Conservation (phyloP, 2,329 filamentous ascomycete genomes). For the Ophiostoma ips region DNA sequence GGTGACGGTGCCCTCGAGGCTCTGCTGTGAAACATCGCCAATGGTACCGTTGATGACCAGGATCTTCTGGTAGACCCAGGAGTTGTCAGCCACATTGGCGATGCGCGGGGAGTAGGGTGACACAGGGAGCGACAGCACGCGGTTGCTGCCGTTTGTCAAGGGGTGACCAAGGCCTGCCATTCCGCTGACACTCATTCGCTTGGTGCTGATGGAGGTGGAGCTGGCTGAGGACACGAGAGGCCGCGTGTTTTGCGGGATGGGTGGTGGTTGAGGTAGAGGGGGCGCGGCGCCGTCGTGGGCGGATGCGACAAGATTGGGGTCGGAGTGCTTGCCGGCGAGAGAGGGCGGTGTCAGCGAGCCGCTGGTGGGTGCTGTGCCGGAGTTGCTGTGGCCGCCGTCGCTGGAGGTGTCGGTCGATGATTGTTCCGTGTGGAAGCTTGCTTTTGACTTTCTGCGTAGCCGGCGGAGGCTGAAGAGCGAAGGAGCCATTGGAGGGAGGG, state of each 20-base stretch:
- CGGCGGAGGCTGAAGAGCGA: constrained; percentile 57
- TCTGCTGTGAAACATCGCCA: constrained; percentile 53
- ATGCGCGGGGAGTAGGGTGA: constrained; percentile 74
- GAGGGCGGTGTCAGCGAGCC: constrained; percentile 65
- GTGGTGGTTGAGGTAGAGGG: constrained; percentile 20
- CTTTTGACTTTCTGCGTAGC: constrained; percentile 61
- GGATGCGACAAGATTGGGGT: constrained; percentile 44
- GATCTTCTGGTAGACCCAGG: constrained; percentile 88
- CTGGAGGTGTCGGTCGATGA: constrained; percentile 48
- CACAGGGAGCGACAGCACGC: constrained; percentile 39
- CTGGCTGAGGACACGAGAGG: constrained; percentile 19
- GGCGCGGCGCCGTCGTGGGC: constrained; percentile 26
- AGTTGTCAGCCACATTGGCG: constrained; percentile 63
- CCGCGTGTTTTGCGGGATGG: constrained; percentile 14
- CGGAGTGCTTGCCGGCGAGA: constrained; percentile 46
- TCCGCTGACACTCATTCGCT: constrained; percentile 50
- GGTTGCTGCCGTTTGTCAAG: constrained; percentile 38
- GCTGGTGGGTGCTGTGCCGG: constrained; percentile 46
- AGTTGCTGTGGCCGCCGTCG: constrained; percentile 42
- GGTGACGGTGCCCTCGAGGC: constrained; percentile 65
- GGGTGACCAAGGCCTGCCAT: constrained; percentile 48
- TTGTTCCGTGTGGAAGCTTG: constrained; percentile 54
- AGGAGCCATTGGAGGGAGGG: constrained; percentile 41
- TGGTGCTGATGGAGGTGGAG: constrained; percentile 20
- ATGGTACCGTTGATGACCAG: constrained; percentile 70